phyloP scores from a whole-genome alignment of 2,329 filamentous ascomycete species.

The Fusarium sterilihyphosum region DNA sequence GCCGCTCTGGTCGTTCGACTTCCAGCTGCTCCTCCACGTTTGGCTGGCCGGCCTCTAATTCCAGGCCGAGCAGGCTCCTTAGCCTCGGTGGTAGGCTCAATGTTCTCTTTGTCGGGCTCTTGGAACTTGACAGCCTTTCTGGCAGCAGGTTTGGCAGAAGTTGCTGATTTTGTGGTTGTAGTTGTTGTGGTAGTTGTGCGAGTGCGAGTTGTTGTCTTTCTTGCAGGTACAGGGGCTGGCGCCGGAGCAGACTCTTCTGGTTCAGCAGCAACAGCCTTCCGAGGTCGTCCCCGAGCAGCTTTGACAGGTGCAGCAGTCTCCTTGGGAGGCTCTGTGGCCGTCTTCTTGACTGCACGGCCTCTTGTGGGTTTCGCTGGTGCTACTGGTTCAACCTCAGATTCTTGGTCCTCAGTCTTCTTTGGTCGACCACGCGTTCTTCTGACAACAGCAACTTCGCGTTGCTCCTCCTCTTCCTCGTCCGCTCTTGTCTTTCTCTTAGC shows the following conservation, averaged over 20 bases:
- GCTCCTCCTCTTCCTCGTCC: slow-evolving; percentile 61
- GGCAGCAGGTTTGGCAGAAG: slow-evolving; percentile 54
- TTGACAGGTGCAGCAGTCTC: slow-evolving; percentile 44
- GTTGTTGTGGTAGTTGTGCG: slow-evolving; percentile 44
- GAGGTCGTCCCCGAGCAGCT: slow-evolving; percentile 56
- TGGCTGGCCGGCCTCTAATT: slow-evolving; percentile 56
- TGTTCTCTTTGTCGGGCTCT: slow-evolving; percentile 72
- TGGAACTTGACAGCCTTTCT: slow-evolving; percentile 73
- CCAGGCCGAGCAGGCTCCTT: slow-evolving; percentile 51
- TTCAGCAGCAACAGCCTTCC: slow-evolving; percentile 48
- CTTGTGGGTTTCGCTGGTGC: slow-evolving; percentile 44
- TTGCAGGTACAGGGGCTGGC: slow-evolving; percentile 45
- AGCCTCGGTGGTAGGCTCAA: slow-evolving; percentile 54
- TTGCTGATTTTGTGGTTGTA: slow-evolving; percentile 48
- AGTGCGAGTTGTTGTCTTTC: slow-evolving; percentile 46
- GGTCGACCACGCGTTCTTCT: slow-evolving; percentile 54
- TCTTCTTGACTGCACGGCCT: slow-evolving; percentile 43
- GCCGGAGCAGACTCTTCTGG: slow-evolving; percentile 41
- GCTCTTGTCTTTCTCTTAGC: slow-evolving; percentile 62
- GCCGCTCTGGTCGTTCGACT: slow-evolving; percentile 50
- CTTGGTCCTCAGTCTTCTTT: slow-evolving; percentile 53
- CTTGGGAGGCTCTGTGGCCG: slow-evolving; percentile 37
- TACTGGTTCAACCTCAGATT: slow-evolving; percentile 29
- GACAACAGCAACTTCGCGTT: slow-evolving; percentile 45
- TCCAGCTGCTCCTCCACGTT: slow-evolving; percentile 48